These are phyloP conservation scores for Lasiodiplodia sp. DNA, from an alignment of 2,329 filamentous ascomycete species.

Conservation along the genomic window DNA sequence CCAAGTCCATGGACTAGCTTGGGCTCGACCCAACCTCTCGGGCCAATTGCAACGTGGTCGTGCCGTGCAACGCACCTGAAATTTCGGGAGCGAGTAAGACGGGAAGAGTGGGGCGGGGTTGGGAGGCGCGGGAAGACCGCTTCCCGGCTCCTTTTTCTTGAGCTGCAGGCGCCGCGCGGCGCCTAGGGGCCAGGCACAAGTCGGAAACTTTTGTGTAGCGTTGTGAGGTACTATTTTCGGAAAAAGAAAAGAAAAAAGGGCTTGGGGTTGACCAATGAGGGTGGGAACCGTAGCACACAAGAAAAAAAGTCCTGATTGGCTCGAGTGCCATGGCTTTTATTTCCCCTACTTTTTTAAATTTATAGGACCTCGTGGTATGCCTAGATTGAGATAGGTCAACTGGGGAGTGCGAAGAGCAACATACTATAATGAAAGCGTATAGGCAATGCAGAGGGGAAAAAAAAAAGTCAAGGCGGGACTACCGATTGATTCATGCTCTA, in stretches of 20 bases:
- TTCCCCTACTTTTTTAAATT: neutral
- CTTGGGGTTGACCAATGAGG: neutral
- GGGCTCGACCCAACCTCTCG: neutral
- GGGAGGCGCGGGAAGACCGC: neutral
- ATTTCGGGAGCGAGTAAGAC: neutral
- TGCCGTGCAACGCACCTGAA: neutral
- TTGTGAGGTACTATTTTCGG: neutral
- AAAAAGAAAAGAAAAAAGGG: neutral
- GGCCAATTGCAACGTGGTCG: neutral
- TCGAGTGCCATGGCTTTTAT: neutral
- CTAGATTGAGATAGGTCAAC: neutral
- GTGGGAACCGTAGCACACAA: neutral
- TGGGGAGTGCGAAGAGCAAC: neutral
- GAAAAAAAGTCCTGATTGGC: neutral
- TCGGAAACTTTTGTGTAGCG: neutral
- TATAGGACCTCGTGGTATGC: neutral
- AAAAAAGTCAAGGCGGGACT: neutral
- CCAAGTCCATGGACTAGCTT: neutral
- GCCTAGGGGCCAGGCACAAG: neutral
- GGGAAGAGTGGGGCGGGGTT: neutral
- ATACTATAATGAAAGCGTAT: neutral
- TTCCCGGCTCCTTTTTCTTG: neutral
- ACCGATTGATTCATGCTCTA: neutral
- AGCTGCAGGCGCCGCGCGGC: neutral
- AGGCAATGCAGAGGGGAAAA: neutral